phyloP scores from a whole-genome alignment of 129 eudicot genomes.

The Daucus carota region DH1_v3.0 NC_030383.2:11201001-11201500 shows the following conservation, averaged over 20 bases:
- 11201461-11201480: constrained; percentile 75
- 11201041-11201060: constrained; percentile 65
- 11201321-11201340: constrained; percentile 72
- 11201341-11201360: constrained; percentile 88
- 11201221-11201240: constrained; percentile 2
- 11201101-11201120: background rate
- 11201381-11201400: constrained; percentile 1
- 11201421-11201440: constrained; percentile 7
- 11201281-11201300: constrained; percentile 96
- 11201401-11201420: background rate
- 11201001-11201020: constrained; percentile 69
- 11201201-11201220: background rate
- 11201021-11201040: constrained; percentile 63
- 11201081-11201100: background rate
- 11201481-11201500: constrained; percentile 59
- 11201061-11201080: constrained; percentile 71
- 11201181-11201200: background rate
- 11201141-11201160: background rate
- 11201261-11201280: constrained; percentile 97
- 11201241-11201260: constrained; percentile 52
- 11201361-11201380: constrained; percentile 12
- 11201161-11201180: background rate
- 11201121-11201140: background rate
- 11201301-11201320: constrained; percentile 76
- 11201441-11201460: constrained; percentile 71